Conservation (phyloP, 2,329 filamentous ascomycete species). For the Xylariomycetidae sp. region DNA sequence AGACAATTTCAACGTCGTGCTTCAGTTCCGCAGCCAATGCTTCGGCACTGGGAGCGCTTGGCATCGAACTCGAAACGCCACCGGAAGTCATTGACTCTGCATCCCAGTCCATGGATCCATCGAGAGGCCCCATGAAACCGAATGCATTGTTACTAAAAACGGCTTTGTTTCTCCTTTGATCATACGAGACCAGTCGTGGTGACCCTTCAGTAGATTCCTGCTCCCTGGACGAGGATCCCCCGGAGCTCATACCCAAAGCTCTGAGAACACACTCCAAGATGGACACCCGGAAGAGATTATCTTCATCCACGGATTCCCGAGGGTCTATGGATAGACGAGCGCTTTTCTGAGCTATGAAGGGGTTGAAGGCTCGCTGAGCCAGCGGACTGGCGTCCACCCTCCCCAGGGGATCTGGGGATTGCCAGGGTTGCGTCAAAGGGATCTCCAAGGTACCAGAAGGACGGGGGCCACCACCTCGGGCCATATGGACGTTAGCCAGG, state of each 20-base stretch:
- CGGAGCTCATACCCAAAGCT: slow-evolving; percentile 74
- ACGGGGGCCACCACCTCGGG: slow-evolving; percentile 51
- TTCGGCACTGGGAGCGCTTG: slow-evolving; percentile 58
- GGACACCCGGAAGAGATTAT: slow-evolving; percentile 79
- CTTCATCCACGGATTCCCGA: slow-evolving; percentile 81
- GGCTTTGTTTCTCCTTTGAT: slow-evolving; percentile 72
- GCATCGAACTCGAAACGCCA: slow-evolving; percentile 54
- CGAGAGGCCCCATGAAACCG: slow-evolving; percentile 82
- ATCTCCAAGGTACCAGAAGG: slow-evolving; percentile 25
- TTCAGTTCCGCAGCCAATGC: slow-evolving; percentile 71
- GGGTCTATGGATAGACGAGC: slow-evolving; percentile 53
- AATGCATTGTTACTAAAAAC: slow-evolving; percentile 79
- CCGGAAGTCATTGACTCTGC: slow-evolving; percentile 77
- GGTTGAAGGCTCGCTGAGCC: slow-evolving; percentile 46
- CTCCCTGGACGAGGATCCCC: slow-evolving; percentile 58
- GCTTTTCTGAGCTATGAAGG: slow-evolving; percentile 48
- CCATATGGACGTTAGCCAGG: slow-evolving; percentile 68
- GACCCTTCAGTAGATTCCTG: slow-evolving; percentile 77
- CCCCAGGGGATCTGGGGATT: slow-evolving; percentile 25
- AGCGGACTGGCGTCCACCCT: slow-evolving; percentile 39
- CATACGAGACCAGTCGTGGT: slow-evolving; percentile 76
- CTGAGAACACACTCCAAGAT: slow-evolving; percentile 96
- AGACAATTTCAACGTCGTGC: slow-evolving; percentile 94
- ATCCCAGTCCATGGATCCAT: slow-evolving; percentile 72
- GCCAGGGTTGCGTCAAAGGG: slow-evolving; percentile 19